Evolutionary conservation across 2,329 filamentous ascomycete genomes (phyloP).

Genomic region (Microsporum audouinii): DNA sequence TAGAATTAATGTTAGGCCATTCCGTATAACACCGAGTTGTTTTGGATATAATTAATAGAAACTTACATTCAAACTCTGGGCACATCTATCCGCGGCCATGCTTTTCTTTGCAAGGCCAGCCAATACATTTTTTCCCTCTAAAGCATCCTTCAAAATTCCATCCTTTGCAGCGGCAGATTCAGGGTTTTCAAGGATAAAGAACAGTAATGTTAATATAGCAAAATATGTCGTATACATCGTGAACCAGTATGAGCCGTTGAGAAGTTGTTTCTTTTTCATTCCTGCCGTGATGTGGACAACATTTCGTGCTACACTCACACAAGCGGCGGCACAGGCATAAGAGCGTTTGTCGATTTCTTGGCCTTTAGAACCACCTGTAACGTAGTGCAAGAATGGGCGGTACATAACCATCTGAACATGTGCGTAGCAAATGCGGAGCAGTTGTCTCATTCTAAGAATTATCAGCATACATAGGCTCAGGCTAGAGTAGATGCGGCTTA

Average conservation of each 20-base stretch:
- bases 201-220: constrained; percentile 52
- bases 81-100: constrained; percentile 79
- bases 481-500: constrained; percentile 36
- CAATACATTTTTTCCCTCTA: constrained; percentile 72
- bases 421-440: constrained; percentile 52
- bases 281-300: constrained; percentile 55
- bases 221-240: constrained; percentile 60
- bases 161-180: constrained; percentile 54
- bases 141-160: constrained; percentile 66
- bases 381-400: constrained; percentile 54
- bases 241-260: constrained; percentile 56
- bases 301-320: constrained; percentile 54
- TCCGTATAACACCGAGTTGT: not conserved
- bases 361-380: constrained; percentile 41
- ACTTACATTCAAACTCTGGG: constrained; percentile 61
- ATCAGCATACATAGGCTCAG: not conserved
- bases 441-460: constrained; percentile 43
- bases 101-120: constrained; percentile 69
- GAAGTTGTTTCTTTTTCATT: constrained; percentile 50
- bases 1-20: constrained; percentile 26
- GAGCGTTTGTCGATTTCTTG: constrained; percentile 49
- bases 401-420: constrained; percentile 56
- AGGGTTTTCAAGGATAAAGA: constrained; percentile 54
- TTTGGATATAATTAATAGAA: not conserved
- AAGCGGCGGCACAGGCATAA: constrained; percentile 54